phyloP scores from a whole-genome alignment of 192 early-diverging fungal genomes.

The Coemansia sp. region DNA sequence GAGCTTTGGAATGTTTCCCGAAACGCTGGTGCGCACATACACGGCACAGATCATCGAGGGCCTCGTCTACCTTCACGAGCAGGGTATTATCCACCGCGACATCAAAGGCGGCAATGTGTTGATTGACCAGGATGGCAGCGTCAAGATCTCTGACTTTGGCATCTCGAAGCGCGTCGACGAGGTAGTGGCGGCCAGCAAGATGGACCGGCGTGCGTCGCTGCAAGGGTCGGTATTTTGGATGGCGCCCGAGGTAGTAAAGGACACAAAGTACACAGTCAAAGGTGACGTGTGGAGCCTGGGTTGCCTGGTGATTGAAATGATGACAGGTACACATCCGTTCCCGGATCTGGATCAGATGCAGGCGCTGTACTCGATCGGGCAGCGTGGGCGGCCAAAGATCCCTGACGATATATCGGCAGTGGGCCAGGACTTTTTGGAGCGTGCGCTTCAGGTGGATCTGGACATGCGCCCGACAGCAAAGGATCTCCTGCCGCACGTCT shows the following conservation, averaged over 20 bases:
- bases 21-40: conserved; percentile 78
- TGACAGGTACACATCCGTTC: conserved; percentile 93
- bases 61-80: conserved; percentile 90
- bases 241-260: conserved; percentile 98
- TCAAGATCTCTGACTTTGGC: conserved; percentile 99
- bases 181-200: conserved; percentile 52
- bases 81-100: conserved; percentile 95
- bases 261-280: conserved; percentile 89
- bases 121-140: conserved; percentile 88
- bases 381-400: conserved; percentile 45
- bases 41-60: conserved; percentile 91
- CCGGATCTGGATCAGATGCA: conserved; percentile 79
- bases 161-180: conserved; percentile 95
- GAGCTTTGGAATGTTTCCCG: conserved; percentile 87
- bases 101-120: conserved; percentile 96
- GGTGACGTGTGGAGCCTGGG: conserved; percentile 95
- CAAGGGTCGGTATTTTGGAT: conserved; percentile 99
- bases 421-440: conserved; percentile 53
- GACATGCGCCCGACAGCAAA: conserved; percentile 56
- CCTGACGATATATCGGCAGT: conserved; percentile 43
- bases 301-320: conserved; percentile 98
- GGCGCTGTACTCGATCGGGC: conserved; percentile 72
- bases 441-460: conserved; percentile 48
- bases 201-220: conserved; percentile 70
- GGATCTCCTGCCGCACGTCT: conserved; percentile 47